Evolutionary conservation across 371 early-diverging fungal species (phyloP).

Genomic region (Blyttiomyces sp.): DNA sequence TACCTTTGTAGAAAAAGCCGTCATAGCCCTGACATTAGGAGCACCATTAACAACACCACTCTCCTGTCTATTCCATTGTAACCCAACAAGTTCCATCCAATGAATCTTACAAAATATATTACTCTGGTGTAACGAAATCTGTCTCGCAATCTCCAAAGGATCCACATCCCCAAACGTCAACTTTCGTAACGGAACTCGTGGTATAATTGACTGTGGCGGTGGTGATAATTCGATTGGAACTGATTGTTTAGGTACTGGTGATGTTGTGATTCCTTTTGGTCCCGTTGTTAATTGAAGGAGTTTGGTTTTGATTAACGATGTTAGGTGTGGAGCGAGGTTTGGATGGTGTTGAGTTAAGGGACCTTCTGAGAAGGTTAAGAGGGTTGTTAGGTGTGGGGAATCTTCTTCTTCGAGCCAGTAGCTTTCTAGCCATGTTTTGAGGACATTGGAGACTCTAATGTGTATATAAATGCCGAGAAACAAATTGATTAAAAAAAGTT

Average conservation of each 20-base stretch:
- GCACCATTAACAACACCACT: constrained; percentile 29
- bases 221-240: too few relatives aligned
- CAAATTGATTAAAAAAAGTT: too few relatives aligned
- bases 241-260: too few relatives aligned
- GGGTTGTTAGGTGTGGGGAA: too few relatives aligned
- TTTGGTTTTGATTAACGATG: too few relatives aligned
- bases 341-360: too few relatives aligned
- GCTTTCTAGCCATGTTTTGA: constrained; percentile 56
- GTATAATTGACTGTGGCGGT: too few relatives aligned
- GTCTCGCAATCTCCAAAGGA: constrained; percentile 70
- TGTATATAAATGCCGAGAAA: neutral
- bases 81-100: constrained; percentile 72
- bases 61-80: constrained; percentile 79
- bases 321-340: too few relatives aligned
- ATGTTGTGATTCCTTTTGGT: too few relatives aligned
- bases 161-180: constrained; percentile 64
- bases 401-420: constrained; percentile 44
- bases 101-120: constrained; percentile 56
- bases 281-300: too few relatives aligned
- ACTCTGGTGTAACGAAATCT: constrained; percentile 68
- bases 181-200: constrained; percentile 34
- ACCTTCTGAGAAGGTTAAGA: too few relatives aligned
- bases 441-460: constrained; percentile 42
- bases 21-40: constrained; percentile 45
- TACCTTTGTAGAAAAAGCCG: constrained; percentile 61